These are phyloP conservation scores for Irpex sp. DNA, from an alignment of 1,284 basidiomycete species.

Conservation along the genomic window DNA sequence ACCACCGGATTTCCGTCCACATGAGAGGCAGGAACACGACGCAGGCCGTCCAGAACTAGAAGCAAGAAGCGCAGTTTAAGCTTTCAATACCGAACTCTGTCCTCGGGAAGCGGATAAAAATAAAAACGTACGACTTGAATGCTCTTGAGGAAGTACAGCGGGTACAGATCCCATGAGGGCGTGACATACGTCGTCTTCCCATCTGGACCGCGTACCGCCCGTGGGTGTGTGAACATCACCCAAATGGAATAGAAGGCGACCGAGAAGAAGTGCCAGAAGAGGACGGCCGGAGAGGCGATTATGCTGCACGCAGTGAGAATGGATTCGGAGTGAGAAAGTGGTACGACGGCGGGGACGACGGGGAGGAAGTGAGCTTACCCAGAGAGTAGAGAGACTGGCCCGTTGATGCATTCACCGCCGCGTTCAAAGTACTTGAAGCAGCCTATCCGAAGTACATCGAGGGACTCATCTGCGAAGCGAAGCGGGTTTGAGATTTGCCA, in stretches of 20 bases:
- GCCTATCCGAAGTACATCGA: conserved; percentile 84
- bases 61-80: conserved; percentile 1
- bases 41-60: conserved; percentile 82
- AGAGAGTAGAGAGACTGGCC: conserved; percentile 83
- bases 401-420: conserved; percentile 85
- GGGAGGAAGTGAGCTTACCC: conserved; percentile 44
- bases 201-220: conserved; percentile 19
- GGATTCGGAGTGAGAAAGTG: not conserved
- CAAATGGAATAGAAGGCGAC: conserved; percentile 94
- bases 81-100: not conserved
- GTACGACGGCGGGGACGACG: conserved; percentile 4
- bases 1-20: conserved; percentile 76
- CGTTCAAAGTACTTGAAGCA: conserved; percentile 98
- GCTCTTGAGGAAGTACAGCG: conserved; percentile 48
- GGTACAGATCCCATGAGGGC: conserved; percentile 54
- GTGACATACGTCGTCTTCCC: conserved; percentile 29
- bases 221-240: conserved; percentile 73
- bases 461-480: conserved; percentile 51
- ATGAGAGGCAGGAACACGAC: conserved; percentile 82
- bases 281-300: conserved; percentile 68
- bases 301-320: conserved; percentile 34
- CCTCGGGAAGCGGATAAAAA: not conserved
- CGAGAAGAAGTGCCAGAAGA: conserved; percentile 91
- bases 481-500: conserved; percentile 7
- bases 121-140: conserved; percentile 48